Base-by-base conservation (phyloP, 495 filamentous ascomycete species). In the Letharia columbiana region DNA sequence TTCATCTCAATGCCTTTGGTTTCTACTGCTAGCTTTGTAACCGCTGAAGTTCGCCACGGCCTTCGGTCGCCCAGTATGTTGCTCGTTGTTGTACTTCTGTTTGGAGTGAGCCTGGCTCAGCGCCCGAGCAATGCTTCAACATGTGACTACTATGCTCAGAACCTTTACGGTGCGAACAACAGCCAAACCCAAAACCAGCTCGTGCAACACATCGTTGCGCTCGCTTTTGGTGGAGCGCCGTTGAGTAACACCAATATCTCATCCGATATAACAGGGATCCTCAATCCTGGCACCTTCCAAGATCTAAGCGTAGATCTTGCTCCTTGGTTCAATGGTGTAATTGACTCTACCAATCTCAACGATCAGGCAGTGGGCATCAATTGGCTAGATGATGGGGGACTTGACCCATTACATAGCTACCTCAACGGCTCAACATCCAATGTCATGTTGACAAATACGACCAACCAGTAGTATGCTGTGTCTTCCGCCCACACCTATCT, bases 91-190 rank as follows among this genome's bases (percentile, higher is more conserved):
- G 37, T 39, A 33, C 37, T 54, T n/a, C 18, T 23, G 23, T 41
- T 63, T 15, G 45, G 47, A 50, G 17, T 23, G 28, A 63, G 54
- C 37, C 58, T 74, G 60, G 79, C 81, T 20, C 76, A 81, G 63
- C 77, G 77, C 35, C 78, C 77, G n/a, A 37, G 73, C 15, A 77
- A 80, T 64, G 72, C 62, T 7, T 79, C 82, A 52, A 80, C 83
- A 65, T 85, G 82, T 71, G 82, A 84, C 74, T 80, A 79, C 69
- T 84, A 84, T 71, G 82, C 80, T 50, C 82, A 76, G 18, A 76
- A 77, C 11, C 69, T 85, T 11, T 75, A 83, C 63, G 78, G 75
- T 67, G 72, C 79, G 56, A 84, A 83, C 74, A 84, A 78, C 41
- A 79, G 81, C 23, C 78, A 75, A 40, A 83, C 82, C 68, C 82